A percentile compares a stretch with the other conserved stretches of the same genome.
phyloP scores from a whole-genome alignment of 176 grass and related monocot species.

The Aegilops sharonensis region DNA sequence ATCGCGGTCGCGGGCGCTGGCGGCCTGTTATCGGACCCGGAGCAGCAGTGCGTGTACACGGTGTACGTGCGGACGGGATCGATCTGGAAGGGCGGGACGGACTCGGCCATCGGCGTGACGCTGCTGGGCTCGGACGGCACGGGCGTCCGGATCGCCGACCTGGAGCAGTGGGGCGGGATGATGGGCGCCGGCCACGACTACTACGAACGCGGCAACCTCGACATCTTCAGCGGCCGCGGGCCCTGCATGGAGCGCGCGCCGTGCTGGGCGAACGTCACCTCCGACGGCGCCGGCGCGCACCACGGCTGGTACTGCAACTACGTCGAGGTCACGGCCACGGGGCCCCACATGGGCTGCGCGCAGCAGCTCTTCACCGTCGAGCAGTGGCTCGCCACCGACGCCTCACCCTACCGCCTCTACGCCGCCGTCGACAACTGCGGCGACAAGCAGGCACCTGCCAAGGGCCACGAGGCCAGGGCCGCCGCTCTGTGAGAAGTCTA shows the following conservation, averaged over 20 bases:
- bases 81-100: constrained; percentile 78
- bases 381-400: constrained; percentile 93
- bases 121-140: constrained; percentile 51
- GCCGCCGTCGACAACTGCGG: constrained; percentile 27
- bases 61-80: constrained; percentile 76
- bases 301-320: constrained; percentile 98
- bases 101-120: constrained; percentile 66
- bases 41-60: constrained; percentile 82
- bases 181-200: constrained; percentile 71
- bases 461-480: not conserved
- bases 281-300: constrained; percentile 62
- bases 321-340: constrained; percentile 73
- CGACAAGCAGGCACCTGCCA: not conserved
- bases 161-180: constrained; percentile 66
- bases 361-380: constrained; percentile 74
- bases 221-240: constrained; percentile 92
- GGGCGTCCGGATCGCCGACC: constrained; percentile 53
- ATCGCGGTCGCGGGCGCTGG: not conserved
- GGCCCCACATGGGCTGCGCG: constrained; percentile 63
- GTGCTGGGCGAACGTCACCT: constrained; percentile 83
- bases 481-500: not conserved
- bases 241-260: constrained; percentile 55
- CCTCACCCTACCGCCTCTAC: constrained; percentile 60
- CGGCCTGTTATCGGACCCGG: constrained; percentile 6
- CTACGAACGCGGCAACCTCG: constrained; percentile 88